Evolutionary conservation across 805 yeast genomes (phyloP), one percentile per base, ranked within the genome.

Genomic region (Lachancea mirantina): DNA sequence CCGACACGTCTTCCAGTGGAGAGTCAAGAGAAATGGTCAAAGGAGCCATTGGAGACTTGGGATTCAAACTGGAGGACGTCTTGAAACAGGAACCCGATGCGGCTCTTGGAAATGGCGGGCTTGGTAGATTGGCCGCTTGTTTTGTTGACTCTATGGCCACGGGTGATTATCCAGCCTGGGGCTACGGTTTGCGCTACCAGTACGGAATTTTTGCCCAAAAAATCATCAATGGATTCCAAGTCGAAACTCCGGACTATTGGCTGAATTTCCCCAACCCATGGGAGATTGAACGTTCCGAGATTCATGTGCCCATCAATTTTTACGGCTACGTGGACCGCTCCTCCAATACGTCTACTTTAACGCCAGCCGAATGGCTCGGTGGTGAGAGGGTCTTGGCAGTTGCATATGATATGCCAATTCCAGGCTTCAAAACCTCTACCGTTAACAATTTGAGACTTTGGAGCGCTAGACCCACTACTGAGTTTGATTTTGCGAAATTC

Each of bases 161-260:
- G 4, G 80, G 83, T 44, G 78, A 83, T 58, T 84, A 83, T 57
- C 85, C 94, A 11, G 95, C 94, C 32, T 87, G 96, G 96, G 96
- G 96, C 42, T 87, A 87, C 57, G 96, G 96, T 39, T 65, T 87
- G 46, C 79, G 94, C 55, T 87, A 87, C 64, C 85, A 85, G 60
- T 87, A 88, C 55, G 96, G 96, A 57, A 87, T 87, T 47, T 87
- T 87, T 62, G 74, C 85, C 45, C 96, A 87, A 63, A 77, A 76
- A 57, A 84, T 87, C 51, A 71, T 84, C 46, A 84, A 88, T 52
- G 96, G 96, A 8, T 84, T 83, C 62, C 96, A 87, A 62, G 94
- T 88, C 23, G 96, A 87, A 61, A 70, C 84, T 20, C 96, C 96
- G 8, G 96, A 87, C 57, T 84, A 87, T 58, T 87, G 96, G 96